Evolutionary conservation across 2,329 filamentous ascomycete genomes (phyloP).

Genomic region (Colletotrichum scovillei): DNA sequence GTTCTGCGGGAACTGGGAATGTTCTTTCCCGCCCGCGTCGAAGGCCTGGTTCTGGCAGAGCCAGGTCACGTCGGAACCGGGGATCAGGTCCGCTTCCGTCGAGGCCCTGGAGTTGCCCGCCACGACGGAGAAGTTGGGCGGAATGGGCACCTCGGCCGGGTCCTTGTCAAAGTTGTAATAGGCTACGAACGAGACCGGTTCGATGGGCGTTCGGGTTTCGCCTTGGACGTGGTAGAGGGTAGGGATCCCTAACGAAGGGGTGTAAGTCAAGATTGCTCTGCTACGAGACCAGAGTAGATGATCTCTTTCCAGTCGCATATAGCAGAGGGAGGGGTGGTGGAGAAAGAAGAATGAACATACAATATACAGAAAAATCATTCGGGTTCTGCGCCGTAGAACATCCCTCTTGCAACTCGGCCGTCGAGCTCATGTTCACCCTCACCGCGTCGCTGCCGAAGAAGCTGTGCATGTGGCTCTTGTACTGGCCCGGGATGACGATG

Average conservation of each 20-base stretch:
- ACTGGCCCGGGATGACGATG: conserved; percentile 45
- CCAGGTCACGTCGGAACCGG: conserved; percentile 32
- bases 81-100: conserved; percentile 34
- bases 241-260: conserved; percentile 44
- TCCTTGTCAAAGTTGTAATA: conserved; percentile 54
- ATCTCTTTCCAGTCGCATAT: conserved; percentile 7
- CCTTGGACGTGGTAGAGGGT: conserved; percentile 54
- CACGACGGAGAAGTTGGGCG: conserved; percentile 54
- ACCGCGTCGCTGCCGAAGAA: conserved; percentile 49
- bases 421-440: conserved; percentile 43
- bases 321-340: background rate
- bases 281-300: background rate
- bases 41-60: conserved; percentile 28
- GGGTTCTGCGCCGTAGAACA: conserved; percentile 56
- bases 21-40: conserved; percentile 22
- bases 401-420: conserved; percentile 47
- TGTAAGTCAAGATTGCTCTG: background rate
- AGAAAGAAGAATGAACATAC: conserved; percentile 37
- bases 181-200: conserved; percentile 54
- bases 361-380: conserved; percentile 57
- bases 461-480: conserved; percentile 47
- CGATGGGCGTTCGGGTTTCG: conserved; percentile 49
- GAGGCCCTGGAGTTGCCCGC: conserved; percentile 54
- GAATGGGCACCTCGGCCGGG: conserved; percentile 55
- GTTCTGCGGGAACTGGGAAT: conserved; percentile 34